phyloP scores from a whole-genome alignment of 495 filamentous ascomycete species.

The Hypoxylon perforatum region DNA sequence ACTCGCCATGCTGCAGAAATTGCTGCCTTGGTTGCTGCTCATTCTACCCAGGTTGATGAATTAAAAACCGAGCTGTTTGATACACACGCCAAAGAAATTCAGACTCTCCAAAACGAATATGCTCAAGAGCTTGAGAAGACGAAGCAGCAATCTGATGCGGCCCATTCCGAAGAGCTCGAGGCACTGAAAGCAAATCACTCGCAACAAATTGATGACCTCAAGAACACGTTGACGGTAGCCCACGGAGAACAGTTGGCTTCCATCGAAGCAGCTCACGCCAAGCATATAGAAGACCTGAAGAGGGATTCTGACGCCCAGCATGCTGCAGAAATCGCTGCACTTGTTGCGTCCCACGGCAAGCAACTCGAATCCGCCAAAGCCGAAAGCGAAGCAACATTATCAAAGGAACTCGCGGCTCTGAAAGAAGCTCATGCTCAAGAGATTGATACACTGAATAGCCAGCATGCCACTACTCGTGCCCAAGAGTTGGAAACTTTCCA shows the following conservation, averaged over 20 bases:
- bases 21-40: constrained; percentile 37
- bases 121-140: constrained; percentile 51
- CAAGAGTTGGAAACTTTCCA: constrained; percentile 45
- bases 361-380: constrained; percentile 39
- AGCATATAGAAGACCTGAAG: constrained; percentile 45
- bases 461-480: constrained; percentile 44
- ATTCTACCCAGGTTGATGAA: constrained; percentile 45
- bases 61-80: constrained; percentile 57
- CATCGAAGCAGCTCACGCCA: constrained; percentile 51
- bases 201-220: constrained; percentile 44
- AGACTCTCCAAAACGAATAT: constrained; percentile 55
- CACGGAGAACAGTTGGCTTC: constrained; percentile 49
- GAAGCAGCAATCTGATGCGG: constrained; percentile 38
- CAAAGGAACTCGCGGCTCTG: constrained; percentile 36
- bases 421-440: constrained; percentile 44
- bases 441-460: constrained; percentile 41
- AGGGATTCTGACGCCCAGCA: constrained; percentile 22
- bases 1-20: constrained; percentile 37
- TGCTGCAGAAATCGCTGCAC: constrained; percentile 29
- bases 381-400: constrained; percentile 36
- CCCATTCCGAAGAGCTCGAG: constrained; percentile 52
- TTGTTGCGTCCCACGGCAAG: constrained; percentile 35
- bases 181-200: constrained; percentile 51
- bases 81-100: constrained; percentile 56
- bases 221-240: constrained; percentile 40